Conservation (phyloP, 495 filamentous ascomycete genomes). For the Penicillium goetzii region DNA sequence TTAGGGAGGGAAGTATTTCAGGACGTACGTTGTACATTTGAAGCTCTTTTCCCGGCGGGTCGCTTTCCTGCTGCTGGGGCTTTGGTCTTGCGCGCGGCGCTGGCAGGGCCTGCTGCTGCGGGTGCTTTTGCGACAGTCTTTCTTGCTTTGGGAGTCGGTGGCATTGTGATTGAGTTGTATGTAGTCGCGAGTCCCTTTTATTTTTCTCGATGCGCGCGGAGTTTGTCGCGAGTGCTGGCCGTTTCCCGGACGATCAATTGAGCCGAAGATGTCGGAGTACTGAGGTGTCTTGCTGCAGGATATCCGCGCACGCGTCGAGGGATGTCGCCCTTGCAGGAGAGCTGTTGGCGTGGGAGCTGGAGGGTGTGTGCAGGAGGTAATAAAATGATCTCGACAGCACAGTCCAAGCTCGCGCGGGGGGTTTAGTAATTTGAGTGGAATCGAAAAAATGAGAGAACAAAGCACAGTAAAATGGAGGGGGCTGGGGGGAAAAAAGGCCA, state of each 20-base stretch:
- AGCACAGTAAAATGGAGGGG: conserved; percentile 13
- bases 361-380: background rate
- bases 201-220: background rate
- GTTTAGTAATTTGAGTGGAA: background rate
- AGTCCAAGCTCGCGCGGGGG: background rate
- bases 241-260: conserved; percentile 12
- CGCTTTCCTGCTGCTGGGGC: conserved; percentile 28
- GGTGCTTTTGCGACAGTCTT: conserved; percentile 12
- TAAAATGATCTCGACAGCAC: background rate
- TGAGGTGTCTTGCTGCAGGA: conserved; percentile 2
- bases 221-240: conserved; percentile 3
- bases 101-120: conserved; percentile 17
- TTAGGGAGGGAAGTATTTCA: background rate
- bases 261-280: background rate
- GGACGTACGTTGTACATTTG: conserved; percentile 48
- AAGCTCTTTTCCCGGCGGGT: conserved; percentile 25
- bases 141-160: conserved; percentile 16
- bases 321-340: conserved; percentile 14
- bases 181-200: background rate
- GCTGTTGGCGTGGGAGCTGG: background rate
- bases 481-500: conserved; percentile 20
- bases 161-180: conserved; percentile 22
- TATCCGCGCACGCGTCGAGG: conserved; percentile 12
- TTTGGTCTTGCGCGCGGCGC: conserved; percentile 25
- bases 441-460: background rate